phyloP scores from a whole-genome alignment of 2,329 filamentous ascomycete species.

The Fusarium oxysporum region DNA sequence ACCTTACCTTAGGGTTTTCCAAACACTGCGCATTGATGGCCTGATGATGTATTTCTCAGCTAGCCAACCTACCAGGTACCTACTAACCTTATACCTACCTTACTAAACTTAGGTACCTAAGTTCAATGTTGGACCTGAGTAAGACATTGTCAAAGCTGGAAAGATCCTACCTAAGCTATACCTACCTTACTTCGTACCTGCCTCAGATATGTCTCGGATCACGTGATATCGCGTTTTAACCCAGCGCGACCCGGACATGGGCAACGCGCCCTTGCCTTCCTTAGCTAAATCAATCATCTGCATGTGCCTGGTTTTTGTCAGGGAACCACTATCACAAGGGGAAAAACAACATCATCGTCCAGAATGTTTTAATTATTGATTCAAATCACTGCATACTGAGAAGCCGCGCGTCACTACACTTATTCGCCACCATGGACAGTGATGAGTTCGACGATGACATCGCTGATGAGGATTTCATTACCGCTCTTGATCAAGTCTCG shows the following conservation, averaged over 20 bases:
- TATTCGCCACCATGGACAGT: slow-evolving; percentile 58
- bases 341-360: not conserved
- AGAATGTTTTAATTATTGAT: slow-evolving; percentile 20
- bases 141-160: not conserved
- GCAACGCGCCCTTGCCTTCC: slow-evolving; percentile 21
- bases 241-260: not conserved
- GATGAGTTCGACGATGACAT: slow-evolving; percentile 75
- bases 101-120: not conserved
- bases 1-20: not conserved
- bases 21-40: not conserved
- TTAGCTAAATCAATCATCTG: not conserved
- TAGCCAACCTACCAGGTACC: not conserved
- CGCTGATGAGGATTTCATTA: slow-evolving; percentile 73
- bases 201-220: not conserved
- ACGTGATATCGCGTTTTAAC: slow-evolving; percentile 46
- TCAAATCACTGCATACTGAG: not conserved
- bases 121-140: not conserved
- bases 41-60: not conserved
- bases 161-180: not conserved
- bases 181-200: not conserved
- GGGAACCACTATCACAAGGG: not conserved
- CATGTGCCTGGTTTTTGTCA: not conserved
- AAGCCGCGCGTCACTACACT: not conserved
- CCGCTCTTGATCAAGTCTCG: slow-evolving; percentile 66
- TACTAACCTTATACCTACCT: not conserved